These are phyloP conservation scores for Trichoderma breve DNA, from an alignment of 2,329 filamentous ascomycete species.

Conservation along the genomic window DNA sequence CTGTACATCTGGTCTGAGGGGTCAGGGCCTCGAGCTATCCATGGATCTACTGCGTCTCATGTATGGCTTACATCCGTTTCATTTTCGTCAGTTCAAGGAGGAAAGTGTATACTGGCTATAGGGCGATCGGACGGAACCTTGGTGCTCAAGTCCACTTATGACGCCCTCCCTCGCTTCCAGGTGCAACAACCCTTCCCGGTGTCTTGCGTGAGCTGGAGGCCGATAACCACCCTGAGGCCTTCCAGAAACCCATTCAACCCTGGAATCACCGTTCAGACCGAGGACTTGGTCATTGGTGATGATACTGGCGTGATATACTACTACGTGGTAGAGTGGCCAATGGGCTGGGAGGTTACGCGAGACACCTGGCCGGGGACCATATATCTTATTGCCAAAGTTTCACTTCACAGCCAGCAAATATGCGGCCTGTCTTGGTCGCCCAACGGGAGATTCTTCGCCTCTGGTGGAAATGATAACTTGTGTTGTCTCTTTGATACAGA, in stretches of 20 bases:
- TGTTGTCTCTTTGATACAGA: conserved; percentile 77
- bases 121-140: conserved; percentile 76
- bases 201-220: conserved; percentile 79
- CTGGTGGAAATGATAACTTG: conserved; percentile 88
- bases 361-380: conserved; percentile 76
- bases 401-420: conserved; percentile 81
- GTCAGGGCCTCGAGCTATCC: conserved; percentile 57
- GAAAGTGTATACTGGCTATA: conserved; percentile 77
- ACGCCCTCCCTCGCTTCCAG: conserved; percentile 70
- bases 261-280: conserved; percentile 59
- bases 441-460: conserved; percentile 74
- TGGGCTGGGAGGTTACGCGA: conserved; percentile 57
- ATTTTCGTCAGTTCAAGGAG: conserved; percentile 78
- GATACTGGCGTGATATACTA: conserved; percentile 81
- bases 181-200: conserved; percentile 69
- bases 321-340: conserved; percentile 85
- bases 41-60: conserved; percentile 27
- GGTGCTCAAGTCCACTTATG: conserved; percentile 73
- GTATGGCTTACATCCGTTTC: conserved; percentile 77
- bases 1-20: conserved; percentile 89
- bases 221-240: conserved; percentile 53
- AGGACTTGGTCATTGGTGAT: conserved; percentile 85
- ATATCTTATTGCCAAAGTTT: conserved; percentile 72
- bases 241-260: conserved; percentile 50
- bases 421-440: conserved; percentile 89